phyloP scores from a whole-genome alignment of 495 filamentous ascomycete genomes.

The Xylaria flabelliformis region DNA sequence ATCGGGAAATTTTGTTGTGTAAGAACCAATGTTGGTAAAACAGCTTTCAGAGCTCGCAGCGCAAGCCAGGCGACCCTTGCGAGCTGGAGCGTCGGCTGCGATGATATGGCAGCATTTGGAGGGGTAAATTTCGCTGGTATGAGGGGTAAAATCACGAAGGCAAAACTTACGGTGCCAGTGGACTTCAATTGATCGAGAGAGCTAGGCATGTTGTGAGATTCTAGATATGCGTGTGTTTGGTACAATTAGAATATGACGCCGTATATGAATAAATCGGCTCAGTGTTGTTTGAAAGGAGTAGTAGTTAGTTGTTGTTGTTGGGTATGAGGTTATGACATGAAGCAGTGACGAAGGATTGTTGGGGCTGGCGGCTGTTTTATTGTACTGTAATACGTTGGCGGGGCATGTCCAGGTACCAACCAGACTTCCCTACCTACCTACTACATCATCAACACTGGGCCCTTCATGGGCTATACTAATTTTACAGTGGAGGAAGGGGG shows the following conservation, averaged over 20 bases:
- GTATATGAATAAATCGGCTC: background rate
- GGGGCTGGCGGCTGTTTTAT: conserved; percentile 5
- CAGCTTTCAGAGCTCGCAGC: background rate
- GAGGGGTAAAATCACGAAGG: conserved; percentile 45
- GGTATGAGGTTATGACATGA: conserved; percentile 28
- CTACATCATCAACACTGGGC: background rate
- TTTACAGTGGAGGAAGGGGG: conserved; percentile 13
- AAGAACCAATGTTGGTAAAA: background rate
- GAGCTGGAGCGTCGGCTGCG: conserved; percentile 19
- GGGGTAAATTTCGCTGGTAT: conserved; percentile 37
- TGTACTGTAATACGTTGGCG: conserved; percentile 15
- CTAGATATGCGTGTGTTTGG: conserved; percentile 28
- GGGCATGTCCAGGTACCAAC: conserved; percentile 6
- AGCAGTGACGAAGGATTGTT: conserved; percentile 26
- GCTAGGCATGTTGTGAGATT: conserved; percentile 67
- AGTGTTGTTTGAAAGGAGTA: background rate
- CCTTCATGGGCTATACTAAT: background rate
- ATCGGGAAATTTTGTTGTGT: background rate
- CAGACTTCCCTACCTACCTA: too few species aligned
- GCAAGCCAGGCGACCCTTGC: conserved; percentile 10
- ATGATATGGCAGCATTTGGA: conserved; percentile 34
- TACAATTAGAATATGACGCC: conserved; percentile 25
- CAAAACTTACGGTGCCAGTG: conserved; percentile 83
- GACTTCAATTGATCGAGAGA: conserved; percentile 97
- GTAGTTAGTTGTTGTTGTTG: conserved; percentile 14